These are phyloP conservation scores for Diddensiella transvaalensis DNA, from an alignment of 805 yeast species.

Conservation along the genomic window DNA sequence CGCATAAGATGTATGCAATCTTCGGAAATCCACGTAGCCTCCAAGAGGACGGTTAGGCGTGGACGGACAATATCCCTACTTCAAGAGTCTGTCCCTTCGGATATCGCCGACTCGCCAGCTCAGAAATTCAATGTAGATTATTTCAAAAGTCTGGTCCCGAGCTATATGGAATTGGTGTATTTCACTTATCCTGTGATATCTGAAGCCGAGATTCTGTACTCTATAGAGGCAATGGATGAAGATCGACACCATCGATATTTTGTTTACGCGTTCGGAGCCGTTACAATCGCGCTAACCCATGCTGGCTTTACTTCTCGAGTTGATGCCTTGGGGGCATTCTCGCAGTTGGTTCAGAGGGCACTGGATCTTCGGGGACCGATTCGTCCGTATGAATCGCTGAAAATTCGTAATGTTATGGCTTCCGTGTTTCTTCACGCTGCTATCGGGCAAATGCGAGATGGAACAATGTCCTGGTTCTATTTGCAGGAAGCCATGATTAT, in stretches of 20 bases:
- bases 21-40: not conserved
- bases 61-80: not conserved
- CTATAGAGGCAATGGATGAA: not conserved
- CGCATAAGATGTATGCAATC: not conserved
- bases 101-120: not conserved
- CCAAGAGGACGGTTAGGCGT: not conserved
- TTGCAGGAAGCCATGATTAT: slow-evolving; percentile 18
- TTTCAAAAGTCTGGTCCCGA: not conserved
- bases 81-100: not conserved
- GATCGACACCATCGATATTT: not conserved
- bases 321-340: not conserved
- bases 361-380: not conserved
- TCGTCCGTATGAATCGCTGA: not conserved
- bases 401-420: slow-evolving; percentile 5
- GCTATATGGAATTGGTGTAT: not conserved
- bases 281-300: not conserved
- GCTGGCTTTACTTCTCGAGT: not conserved
- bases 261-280: not conserved
- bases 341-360: not conserved
- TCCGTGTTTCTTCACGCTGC: slow-evolving; percentile 12
- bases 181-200: not conserved
- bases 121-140: not conserved
- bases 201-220: not conserved
- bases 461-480: slow-evolving; percentile 9
- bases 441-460: slow-evolving; percentile 5